Percentiles rank a stretch among this genome's conserved stretches.
phyloP scores from a whole-genome alignment of 768 basidiomycete genomes.

The Boletales sp. region DNA sequence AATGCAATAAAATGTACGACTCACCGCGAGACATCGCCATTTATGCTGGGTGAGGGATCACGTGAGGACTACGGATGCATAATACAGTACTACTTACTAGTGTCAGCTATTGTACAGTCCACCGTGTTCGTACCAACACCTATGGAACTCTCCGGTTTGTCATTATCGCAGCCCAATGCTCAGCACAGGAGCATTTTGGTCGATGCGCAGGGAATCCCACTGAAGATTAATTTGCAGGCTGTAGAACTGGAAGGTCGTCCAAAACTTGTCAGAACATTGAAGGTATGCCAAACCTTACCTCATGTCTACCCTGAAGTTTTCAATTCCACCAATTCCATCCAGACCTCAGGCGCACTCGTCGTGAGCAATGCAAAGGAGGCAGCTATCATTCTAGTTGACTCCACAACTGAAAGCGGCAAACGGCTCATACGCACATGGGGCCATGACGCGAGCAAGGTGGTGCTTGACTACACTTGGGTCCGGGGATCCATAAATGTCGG shows the following conservation, averaged over 20 bases:
- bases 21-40: no score
- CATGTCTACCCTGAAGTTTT: not conserved
- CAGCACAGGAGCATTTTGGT: constrained; percentile 34
- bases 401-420: constrained; percentile 46
- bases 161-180: constrained; percentile 9
- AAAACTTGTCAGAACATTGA: constrained; percentile 47
- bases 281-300: constrained; percentile 32
- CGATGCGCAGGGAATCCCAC: constrained; percentile 37
- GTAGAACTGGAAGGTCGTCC: constrained; percentile 48
- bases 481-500: constrained; percentile 41
- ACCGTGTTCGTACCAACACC: not conserved
- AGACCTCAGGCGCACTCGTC: constrained; percentile 57
- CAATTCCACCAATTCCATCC: constrained; percentile 7
- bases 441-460: constrained; percentile 42
- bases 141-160: constrained; percentile 20
- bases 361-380: constrained; percentile 50
- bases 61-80: constrained; percentile 2
- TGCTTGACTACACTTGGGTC: constrained; percentile 55
- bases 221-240: constrained; percentile 57
- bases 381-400: constrained; percentile 57
- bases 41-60: constrained; percentile 4
- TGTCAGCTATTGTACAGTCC: no score
- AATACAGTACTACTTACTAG: no score
- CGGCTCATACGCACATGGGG: constrained; percentile 60
- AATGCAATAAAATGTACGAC: constrained; percentile 33